Evolutionary conservation across 139 green algal species (phyloP), one percentile per base, ranked within the genome.

Genomic region (Yamagishiella unicocca): DNA sequence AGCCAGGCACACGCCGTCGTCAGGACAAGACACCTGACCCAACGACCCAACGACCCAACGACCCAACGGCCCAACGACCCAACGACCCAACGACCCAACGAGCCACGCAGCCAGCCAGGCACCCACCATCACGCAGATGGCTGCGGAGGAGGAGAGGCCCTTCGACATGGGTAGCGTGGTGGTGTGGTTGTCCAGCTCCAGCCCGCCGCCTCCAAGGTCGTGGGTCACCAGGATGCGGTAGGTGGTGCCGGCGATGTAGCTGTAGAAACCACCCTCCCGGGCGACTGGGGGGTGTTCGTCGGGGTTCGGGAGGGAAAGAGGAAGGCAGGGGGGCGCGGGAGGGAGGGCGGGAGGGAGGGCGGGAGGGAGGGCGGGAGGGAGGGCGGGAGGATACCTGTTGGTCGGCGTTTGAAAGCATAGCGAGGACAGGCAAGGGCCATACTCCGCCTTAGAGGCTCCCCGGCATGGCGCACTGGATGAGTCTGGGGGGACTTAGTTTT

Each of bases 161-260:
- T 96, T 96, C 67, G 90, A 89, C 62, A 96, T 88, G 24, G 93
- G 95, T 40, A 97, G 91, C 9, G 91, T 96, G 37, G 93, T 96
- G 25, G 64, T 58, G 83, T 96, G 84, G 91, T 96, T 96, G 71
- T 92, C 64, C 4, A 96, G 74, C 62, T 83, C 62, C 33, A 96
- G 64, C 4, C 95, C 93, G 6, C 58, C 93, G 6, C 58, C 87
- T 10, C n/a, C 33, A 12, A 96, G 86, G 0, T 90, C 21, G 82
- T 92, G 90, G 0, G 93, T 81, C 4, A 91, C 61, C 2, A 90
- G 21, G 35, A 97, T 45, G 7, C 92, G 89, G 82, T 95, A 95
- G 0, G 91, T 84, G 21, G 93, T 94, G 74, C 95, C 95, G 0
- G 93, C 93, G 2, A 92, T 87, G 46, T 97, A 96, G 14, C 72